A percentile compares a stretch with the other conserved stretches of the same genome.
These are phyloP conservation scores for Sclerotinia sclerotiorum DNA, from an alignment of 2,329 filamentous ascomycete genomes.

Conservation along the genomic window DNA sequence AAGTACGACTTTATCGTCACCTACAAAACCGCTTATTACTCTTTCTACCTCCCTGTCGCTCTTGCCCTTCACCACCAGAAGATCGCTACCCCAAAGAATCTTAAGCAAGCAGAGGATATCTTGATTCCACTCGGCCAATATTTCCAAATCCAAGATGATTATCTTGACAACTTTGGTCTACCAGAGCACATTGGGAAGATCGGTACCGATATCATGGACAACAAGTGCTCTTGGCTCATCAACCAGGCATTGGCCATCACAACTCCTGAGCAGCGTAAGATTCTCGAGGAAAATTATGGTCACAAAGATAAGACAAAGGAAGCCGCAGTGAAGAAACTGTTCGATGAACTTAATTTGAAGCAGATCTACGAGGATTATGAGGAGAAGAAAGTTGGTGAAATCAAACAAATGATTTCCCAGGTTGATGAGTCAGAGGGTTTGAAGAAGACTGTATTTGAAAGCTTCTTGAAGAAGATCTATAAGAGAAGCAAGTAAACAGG, in stretches of 20 bases:
- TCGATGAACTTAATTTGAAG: constrained; percentile 80
- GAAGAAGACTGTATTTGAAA: constrained; percentile 86
- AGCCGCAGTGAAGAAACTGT: constrained; percentile 83
- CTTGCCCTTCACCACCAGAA: constrained; percentile 84
- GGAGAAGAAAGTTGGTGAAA: constrained; percentile 78
- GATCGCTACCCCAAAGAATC: constrained; percentile 81
- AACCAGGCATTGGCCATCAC: constrained; percentile 86
- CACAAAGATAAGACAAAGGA: constrained; percentile 84
- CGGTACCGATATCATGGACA: constrained; percentile 97
- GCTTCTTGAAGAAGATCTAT: constrained; percentile 95
- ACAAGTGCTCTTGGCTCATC: constrained; percentile 98
- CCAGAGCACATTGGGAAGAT: constrained; percentile 96
- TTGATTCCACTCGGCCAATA: constrained; percentile 97
- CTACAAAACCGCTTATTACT: constrained; percentile 99
- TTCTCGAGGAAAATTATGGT: constrained; percentile 92
- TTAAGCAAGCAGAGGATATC: constrained; percentile 85
- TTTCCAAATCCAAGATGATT: constrained; percentile 99
- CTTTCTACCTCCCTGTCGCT: constrained; percentile 95
- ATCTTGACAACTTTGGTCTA: constrained; percentile 95
- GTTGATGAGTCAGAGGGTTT: constrained; percentile 85
- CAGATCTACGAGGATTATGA: constrained; percentile 85
- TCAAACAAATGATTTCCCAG: constrained; percentile 70
- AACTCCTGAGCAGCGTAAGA: constrained; percentile 79
- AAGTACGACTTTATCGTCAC: constrained; percentile 99
- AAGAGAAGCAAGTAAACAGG: constrained; percentile 85